Evolutionary conservation across 2,329 filamentous ascomycete species (phyloP), one percentile per base, ranked within the genome.

Genomic region (Volutella citrinella): DNA sequence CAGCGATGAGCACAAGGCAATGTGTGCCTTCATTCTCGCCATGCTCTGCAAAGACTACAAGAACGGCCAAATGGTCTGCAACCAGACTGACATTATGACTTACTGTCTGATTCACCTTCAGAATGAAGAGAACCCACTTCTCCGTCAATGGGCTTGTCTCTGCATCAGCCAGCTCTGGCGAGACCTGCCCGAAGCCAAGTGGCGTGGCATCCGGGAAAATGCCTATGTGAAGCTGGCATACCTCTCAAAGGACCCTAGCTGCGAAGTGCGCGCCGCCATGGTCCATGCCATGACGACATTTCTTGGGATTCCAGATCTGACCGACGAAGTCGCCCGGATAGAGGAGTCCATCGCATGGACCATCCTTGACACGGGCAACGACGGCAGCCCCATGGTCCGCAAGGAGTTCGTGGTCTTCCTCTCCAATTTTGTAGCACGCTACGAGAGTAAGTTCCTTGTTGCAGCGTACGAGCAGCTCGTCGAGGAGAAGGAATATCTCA

Each of bases 21-120:
- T 98, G 93, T 97, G 93, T 59, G 90, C 93, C 3, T 98, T 98
- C 57, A 95, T 98, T 42, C 79, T 97, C 25, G 86, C 91, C 17
- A 95, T 96, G 76, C 88, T 98, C 44, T 98, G 93, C 76, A 95
- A 93, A 57, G 86, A 86, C 45, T 95, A 95, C 62, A 85, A 84
- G 45, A 87, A 93, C 43, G 93, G 91, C 3, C 90, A 96, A 60
- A 84, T 84, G 31, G 90, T 95, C 10, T 96, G 90, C 57, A 82
- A 96, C 49, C 87, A 87, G 47, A 86, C 84, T 1, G 90, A 95
- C 46, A 82, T 97, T 43, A 91, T 97, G 69, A 81, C 84, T 22
- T 91, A 84, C 49, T 97, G 91, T 56, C 67, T 97, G 24, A 72
- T 76, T 6, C 90, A 97, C 61, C 70, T 97, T 24, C 77, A 80